These are phyloP conservation scores for Phialocephala sp. DNA, from an alignment of 2,329 filamentous ascomycete genomes.

Conservation along the genomic window DNA sequence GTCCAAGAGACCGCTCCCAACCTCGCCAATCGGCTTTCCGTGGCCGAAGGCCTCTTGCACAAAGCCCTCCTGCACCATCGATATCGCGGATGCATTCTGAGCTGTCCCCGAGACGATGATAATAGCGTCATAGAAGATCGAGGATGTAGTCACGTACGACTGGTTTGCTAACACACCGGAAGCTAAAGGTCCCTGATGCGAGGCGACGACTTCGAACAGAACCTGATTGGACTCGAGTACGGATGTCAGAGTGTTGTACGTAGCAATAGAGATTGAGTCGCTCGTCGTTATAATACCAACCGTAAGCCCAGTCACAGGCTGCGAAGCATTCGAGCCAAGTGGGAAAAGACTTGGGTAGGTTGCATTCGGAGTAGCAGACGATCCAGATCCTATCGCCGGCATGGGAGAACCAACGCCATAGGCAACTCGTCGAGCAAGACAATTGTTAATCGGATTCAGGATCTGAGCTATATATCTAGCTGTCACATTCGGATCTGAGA, in stretches of 20 bases:
- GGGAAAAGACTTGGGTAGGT: constrained; percentile 54
- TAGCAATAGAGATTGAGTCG: constrained; percentile 49
- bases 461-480: constrained; percentile 9
- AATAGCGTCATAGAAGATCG: constrained; percentile 63
- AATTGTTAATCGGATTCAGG: constrained; percentile 18
- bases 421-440: constrained; percentile 16
- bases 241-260: constrained; percentile 55
- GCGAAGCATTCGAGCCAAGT: constrained; percentile 48
- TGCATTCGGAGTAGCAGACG: constrained; percentile 43
- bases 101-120: constrained; percentile 47
- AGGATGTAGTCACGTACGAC: constrained; percentile 69
- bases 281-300: constrained; percentile 65
- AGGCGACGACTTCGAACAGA: constrained; percentile 60
- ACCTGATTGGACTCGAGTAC: constrained; percentile 57
- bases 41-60: constrained; percentile 15
- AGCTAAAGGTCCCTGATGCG: constrained; percentile 53
- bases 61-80: constrained; percentile 7
- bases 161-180: constrained; percentile 55
- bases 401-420: constrained; percentile 17
- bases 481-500: constrained; percentile 9
- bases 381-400: constrained; percentile 63
- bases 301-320: constrained; percentile 56
- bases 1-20: constrained; percentile 13
- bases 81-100: neutral
- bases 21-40: constrained; percentile 14